Evolutionary conservation across 2,329 filamentous ascomycete species (phyloP).

Genomic region (Aspergillus sojae): DNA sequence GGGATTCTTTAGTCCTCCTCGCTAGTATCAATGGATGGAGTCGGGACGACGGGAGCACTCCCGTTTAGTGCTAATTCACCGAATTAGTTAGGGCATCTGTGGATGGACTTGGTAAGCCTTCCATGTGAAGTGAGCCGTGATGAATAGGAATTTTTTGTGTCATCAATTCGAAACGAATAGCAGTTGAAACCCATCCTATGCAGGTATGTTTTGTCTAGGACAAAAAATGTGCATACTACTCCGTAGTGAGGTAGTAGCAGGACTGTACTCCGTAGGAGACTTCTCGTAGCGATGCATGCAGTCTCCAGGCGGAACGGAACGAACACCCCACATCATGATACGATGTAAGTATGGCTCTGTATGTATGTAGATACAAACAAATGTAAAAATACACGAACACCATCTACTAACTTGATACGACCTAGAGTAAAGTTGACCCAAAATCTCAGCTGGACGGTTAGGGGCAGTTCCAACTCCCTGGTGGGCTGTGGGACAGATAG

Average conservation of each 20-base stretch:
- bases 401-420: neutral
- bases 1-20: neutral
- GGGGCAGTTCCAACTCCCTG: neutral
- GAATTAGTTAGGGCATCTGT: neutral
- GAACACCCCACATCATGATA: neutral
- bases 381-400: neutral
- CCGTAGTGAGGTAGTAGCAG: no score
- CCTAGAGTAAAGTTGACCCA: neutral
- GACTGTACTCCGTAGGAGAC: neutral
- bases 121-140: neutral
- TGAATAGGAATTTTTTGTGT: neutral
- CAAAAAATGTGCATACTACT: neutral
- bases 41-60: slow-evolving; percentile 1
- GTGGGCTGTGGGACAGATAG: neutral
- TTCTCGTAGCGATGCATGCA: neutral
- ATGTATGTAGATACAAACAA: neutral
- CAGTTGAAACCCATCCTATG: neutral
- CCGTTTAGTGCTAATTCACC: slow-evolving; percentile 1
- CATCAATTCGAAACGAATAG: neutral
- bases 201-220: neutral
- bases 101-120: neutral
- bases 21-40: slow-evolving; percentile 3
- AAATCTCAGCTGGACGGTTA: no score
- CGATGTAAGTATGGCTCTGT: neutral
- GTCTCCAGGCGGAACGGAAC: slow-evolving; percentile 8